A percentile compares a stretch with the other conserved stretches of the same genome.
Evolutionary conservation across 805 yeast genomes (phyloP).

Genomic region (Ogataea populi-albae): DNA sequence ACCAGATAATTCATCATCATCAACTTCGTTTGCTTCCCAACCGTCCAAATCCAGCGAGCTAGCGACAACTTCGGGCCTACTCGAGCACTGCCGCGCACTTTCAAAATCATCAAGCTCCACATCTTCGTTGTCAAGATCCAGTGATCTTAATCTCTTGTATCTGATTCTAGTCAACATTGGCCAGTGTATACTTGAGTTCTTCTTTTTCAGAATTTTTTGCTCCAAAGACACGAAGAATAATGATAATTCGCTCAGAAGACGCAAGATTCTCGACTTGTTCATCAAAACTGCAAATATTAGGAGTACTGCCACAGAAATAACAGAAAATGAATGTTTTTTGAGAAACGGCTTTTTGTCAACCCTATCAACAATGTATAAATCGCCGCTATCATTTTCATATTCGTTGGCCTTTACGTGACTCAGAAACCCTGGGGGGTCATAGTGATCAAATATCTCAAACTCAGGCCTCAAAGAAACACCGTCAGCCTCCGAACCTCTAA

Average conservation of each 20-base stretch:
- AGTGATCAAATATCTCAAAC: conserved; percentile 26
- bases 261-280: conserved; percentile 19
- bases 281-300: conserved; percentile 8
- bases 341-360: conserved; percentile 38
- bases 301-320: conserved; percentile 6
- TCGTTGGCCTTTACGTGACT: conserved; percentile 28
- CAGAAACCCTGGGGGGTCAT: conserved; percentile 23
- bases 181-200: conserved; percentile 20
- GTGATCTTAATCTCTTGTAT: conserved; percentile 24
- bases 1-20: conserved; percentile 21
- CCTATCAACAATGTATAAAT: conserved; percentile 39
- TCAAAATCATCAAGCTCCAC: conserved; percentile 17
- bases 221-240: conserved; percentile 15
- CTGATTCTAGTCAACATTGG: conserved; percentile 19
- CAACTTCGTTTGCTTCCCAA: conserved; percentile 11
- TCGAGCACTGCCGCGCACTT: conserved; percentile 4
- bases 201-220: conserved; percentile 5
- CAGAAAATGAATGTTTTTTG: conserved; percentile 15
- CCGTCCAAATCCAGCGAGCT: conserved; percentile 6
- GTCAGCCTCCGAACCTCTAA: conserved; percentile 51
- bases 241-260: conserved; percentile 18
- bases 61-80: no score
- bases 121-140: conserved; percentile 18
- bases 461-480: conserved; percentile 43
- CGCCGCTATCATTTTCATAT: conserved; percentile 30